Conservation (phyloP, 164 flowering plant genomes). For the Chimonanthus salicifolius region DNA sequence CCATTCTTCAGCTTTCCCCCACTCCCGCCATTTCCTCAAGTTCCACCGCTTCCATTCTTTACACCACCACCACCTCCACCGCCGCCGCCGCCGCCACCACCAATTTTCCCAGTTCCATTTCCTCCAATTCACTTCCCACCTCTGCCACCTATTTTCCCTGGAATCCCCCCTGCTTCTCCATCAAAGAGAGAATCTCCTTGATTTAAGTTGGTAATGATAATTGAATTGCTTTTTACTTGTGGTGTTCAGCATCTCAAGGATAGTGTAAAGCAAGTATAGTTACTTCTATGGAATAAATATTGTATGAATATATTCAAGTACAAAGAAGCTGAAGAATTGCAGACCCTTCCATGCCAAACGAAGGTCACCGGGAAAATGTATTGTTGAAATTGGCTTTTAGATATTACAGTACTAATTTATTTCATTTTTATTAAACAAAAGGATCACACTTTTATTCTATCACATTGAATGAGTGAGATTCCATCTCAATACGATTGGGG, state of each 20-base stretch:
- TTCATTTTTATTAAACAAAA: no score
- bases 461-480: no score
- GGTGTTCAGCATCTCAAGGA: no score
- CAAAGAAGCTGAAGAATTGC: no score
- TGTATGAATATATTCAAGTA: neutral
- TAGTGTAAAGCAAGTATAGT: neutral
- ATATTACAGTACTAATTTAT: no score
- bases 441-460: no score
- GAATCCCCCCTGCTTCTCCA: slow-evolving; percentile 42
- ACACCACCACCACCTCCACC: slow-evolving; percentile 2
- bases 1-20: slow-evolving; percentile 3
- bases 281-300: neutral
- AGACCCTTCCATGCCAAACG: no score
- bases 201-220: neutral
- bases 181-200: slow-evolving; percentile 5
- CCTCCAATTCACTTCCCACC: slow-evolving; percentile 32
- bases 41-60: slow-evolving; percentile 3
- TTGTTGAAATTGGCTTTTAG: no score
- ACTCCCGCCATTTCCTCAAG: neutral
- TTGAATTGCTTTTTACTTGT: neutral
- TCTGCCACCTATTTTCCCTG: slow-evolving; percentile 39
- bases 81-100: slow-evolving; percentile 2
- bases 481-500: no score
- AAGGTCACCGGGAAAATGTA: no score
- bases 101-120: neutral